A percentile compares a stretch with the other conserved stretches of the same genome.
Evolutionary conservation across 2,329 filamentous ascomycete species (phyloP).

Genomic region (Cadophora luteo-olivacea): DNA sequence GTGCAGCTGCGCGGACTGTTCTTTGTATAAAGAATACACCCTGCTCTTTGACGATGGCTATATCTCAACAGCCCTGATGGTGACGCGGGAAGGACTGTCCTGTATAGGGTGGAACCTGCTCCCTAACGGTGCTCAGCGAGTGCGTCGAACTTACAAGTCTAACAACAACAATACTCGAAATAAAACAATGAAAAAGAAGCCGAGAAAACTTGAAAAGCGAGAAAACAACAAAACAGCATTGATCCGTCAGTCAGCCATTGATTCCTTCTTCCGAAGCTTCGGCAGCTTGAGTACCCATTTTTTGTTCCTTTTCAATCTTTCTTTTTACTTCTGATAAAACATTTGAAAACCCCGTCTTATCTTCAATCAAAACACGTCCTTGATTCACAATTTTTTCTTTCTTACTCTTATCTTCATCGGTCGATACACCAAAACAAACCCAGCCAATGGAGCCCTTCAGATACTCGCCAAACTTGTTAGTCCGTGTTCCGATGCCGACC

Average conservation of each 20-base stretch:
- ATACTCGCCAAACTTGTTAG: not conserved
- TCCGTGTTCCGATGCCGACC: not conserved
- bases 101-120: not conserved
- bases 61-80: too few species aligned
- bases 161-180: not conserved
- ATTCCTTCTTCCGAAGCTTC: not conserved
- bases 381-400: too few species aligned
- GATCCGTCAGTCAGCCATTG: not conserved
- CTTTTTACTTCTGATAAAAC: not conserved
- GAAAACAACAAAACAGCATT: not conserved
- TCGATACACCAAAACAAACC: not conserved
- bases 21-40: not conserved
- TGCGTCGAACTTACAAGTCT: not conserved
- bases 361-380: too few species aligned
- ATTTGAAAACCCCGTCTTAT: too few species aligned
- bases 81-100: too few species aligned
- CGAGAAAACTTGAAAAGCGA: not conserved
- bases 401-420: too few species aligned
- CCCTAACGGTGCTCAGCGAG: not conserved
- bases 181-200: not conserved
- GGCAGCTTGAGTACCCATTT: not conserved
- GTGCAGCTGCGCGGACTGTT: not conserved
- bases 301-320: not conserved
- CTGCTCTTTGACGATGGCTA: not conserved
- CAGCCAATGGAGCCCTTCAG: not conserved